Conservation (phyloP, 2,329 filamentous ascomycete genomes). For the Penicillium sp. region DNA sequence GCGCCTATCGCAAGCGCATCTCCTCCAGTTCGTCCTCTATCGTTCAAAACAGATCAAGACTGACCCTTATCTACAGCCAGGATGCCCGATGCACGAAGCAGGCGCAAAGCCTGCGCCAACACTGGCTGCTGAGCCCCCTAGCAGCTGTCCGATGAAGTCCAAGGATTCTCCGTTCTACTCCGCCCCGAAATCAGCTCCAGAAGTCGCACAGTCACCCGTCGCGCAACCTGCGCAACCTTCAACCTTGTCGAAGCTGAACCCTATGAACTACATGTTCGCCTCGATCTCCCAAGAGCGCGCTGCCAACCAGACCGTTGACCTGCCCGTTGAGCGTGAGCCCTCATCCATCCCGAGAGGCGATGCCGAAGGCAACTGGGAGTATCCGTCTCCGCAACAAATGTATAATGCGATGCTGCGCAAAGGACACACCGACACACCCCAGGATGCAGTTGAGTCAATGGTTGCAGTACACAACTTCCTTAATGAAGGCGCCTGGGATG, state of each 20-base stretch:
- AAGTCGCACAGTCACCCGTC: conserved; percentile 34
- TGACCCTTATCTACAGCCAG: conserved; percentile 52
- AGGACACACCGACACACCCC: conserved; percentile 90
- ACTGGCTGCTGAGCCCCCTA: conserved; percentile 31
- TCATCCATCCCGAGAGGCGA: conserved; percentile 91
- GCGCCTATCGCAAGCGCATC: conserved; percentile 47
- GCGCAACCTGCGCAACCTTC: conserved; percentile 42
- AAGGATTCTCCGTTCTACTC: conserved; percentile 52
- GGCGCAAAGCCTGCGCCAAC: conserved; percentile 33
- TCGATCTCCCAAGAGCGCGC: conserved; percentile 79
- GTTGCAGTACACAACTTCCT: conserved; percentile 97
- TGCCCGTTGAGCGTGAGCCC: conserved; percentile 78
- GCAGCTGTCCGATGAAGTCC: conserved; percentile 51
- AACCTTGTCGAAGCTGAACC: conserved; percentile 68
- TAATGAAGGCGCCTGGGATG: conserved; percentile 95
- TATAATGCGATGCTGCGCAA: conserved; percentile 97
- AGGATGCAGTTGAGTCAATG: conserved; percentile 94
- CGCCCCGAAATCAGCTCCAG: conserved; percentile 34
- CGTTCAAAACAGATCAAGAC: conserved; percentile 8
- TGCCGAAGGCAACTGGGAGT: conserved; percentile 82
- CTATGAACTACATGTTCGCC: conserved; percentile 94
- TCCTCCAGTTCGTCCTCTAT: conserved; percentile 54
- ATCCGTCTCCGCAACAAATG: conserved; percentile 98
- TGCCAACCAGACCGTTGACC: conserved; percentile 68
- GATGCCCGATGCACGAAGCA: conserved; percentile 69